phyloP scores from a whole-genome alignment of 768 basidiomycete species.

The Albatrellus ellisii region DNA sequence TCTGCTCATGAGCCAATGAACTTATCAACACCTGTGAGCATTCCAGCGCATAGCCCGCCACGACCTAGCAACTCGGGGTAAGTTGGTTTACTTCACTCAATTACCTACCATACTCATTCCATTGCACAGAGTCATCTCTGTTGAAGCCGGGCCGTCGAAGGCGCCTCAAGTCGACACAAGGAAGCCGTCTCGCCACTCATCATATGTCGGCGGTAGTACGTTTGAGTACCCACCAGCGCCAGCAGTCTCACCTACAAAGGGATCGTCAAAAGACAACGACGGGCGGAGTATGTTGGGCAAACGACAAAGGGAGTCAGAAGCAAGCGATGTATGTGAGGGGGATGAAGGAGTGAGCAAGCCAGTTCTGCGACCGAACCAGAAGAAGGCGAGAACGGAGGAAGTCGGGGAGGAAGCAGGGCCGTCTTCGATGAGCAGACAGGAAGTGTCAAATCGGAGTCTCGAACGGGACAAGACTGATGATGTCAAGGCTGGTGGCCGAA shows the following conservation, averaged over 20 bases:
- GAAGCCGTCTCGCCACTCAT: slow-evolving; percentile 1
- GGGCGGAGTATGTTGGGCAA: slow-evolving; percentile 48
- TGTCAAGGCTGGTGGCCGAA: not conserved
- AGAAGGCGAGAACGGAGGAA: slow-evolving; percentile 31
- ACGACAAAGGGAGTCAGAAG: slow-evolving; percentile 40
- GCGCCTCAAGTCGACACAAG: not conserved
- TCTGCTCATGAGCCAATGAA: slow-evolving; percentile 6
- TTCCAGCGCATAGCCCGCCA: slow-evolving; percentile 3
- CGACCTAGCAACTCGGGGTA: slow-evolving; percentile 4
- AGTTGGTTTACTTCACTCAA: not conserved
- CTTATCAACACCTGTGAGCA: slow-evolving; percentile 2
- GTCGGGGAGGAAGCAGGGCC: slow-evolving; percentile 11
- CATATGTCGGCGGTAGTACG: slow-evolving; percentile 1
- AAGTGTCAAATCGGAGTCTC: not conserved
- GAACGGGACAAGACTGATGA: not conserved
- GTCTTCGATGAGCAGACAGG: slow-evolving; percentile 8
- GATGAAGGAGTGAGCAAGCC: slow-evolving; percentile 26
- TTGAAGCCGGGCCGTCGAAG: not conserved
- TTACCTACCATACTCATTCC: not conserved
- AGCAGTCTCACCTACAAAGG: slow-evolving; percentile 10
- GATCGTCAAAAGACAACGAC: slow-evolving; percentile 21
- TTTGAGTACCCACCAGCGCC: slow-evolving; percentile 14
- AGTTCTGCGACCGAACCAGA: slow-evolving; percentile 35
- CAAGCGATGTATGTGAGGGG: slow-evolving; percentile 25
- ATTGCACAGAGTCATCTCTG: not conserved